These are phyloP conservation scores for Penicillium mononematosum DNA, from an alignment of 495 filamentous ascomycete species.

Conservation along the genomic window DNA sequence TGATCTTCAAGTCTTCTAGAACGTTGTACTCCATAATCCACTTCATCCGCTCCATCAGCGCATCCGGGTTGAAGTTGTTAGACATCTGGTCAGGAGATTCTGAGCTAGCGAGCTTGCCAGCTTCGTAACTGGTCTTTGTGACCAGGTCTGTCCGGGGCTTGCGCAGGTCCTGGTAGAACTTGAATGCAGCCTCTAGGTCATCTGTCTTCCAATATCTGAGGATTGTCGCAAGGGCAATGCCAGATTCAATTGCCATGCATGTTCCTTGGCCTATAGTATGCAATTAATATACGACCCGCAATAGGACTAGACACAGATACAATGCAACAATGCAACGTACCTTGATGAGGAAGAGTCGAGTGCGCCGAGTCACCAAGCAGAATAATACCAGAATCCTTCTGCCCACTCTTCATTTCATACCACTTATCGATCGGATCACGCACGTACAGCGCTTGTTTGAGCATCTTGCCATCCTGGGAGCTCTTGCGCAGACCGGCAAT, in stretches of 20 bases:
- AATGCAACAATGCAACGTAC: slow-evolving; percentile 6
- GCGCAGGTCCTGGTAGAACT: slow-evolving; percentile 32
- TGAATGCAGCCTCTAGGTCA: slow-evolving; percentile 25
- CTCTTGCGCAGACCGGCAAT: slow-evolving; percentile 28
- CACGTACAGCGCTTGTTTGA: slow-evolving; percentile 34
- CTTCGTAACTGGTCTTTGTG: slow-evolving; percentile 32
- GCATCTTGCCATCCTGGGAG: slow-evolving; percentile 28
- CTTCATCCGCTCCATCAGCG: slow-evolving; percentile 30
- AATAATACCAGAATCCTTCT: slow-evolving; percentile 29
- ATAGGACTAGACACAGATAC: background rate
- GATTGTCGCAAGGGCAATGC: slow-evolving; percentile 30
- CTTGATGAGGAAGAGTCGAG: slow-evolving; percentile 35
- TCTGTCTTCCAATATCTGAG: slow-evolving; percentile 31
- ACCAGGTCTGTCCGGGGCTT: slow-evolving; percentile 34
- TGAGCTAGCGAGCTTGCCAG: slow-evolving; percentile 33
- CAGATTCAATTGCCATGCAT: slow-evolving; percentile 36
- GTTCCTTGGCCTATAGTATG: slow-evolving; percentile 27
- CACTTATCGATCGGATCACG: slow-evolving; percentile 29
- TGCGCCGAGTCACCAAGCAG: slow-evolving; percentile 34
- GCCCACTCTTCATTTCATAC: slow-evolving; percentile 29
- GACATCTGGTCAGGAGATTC: slow-evolving; percentile 26
- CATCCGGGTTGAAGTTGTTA: slow-evolving; percentile 24
- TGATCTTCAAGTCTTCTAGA: slow-evolving; percentile 27
- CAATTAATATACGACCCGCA: background rate
- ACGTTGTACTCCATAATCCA: slow-evolving; percentile 40